Conservation (phyloP, 768 basidiomycete species). For the Russula ochroleuca region DNA sequence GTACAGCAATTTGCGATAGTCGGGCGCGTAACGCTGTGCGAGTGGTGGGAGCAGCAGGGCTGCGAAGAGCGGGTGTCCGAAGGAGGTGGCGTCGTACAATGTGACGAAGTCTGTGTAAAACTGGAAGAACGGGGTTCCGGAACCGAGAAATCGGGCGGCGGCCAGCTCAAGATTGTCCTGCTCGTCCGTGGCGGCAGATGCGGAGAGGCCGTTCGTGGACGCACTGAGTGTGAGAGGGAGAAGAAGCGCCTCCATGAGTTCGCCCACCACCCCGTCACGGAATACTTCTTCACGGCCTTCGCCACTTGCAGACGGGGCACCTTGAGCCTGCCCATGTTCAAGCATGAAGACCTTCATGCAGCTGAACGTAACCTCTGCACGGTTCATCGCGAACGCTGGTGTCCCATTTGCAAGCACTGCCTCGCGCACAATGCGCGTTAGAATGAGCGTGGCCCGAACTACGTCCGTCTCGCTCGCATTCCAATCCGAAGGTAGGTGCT, state of each 20-base stretch:
- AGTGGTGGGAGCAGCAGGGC: conserved; percentile 71
- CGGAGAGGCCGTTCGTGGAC: conserved; percentile 29
- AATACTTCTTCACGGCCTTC: conserved; percentile 55
- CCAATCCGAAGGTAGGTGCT: conserved; percentile 64
- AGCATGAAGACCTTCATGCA: conserved; percentile 97
- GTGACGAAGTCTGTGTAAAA: conserved; percentile 89
- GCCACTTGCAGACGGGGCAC: conserved; percentile 32
- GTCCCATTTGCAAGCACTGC: conserved; percentile 44
- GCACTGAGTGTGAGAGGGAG: conserved; percentile 46
- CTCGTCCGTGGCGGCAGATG: conserved; percentile 22
- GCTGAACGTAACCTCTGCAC: conserved; percentile 60
- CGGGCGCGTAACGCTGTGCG: conserved; percentile 68
- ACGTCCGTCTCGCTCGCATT: conserved; percentile 76
- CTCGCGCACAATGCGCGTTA: conserved; percentile 51
- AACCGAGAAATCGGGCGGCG: conserved; percentile 55
- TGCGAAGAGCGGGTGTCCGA: conserved; percentile 72
- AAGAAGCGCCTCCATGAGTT: conserved; percentile 57
- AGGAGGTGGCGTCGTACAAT: conserved; percentile 89
- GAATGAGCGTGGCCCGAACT: conserved; percentile 59
- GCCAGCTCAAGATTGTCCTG: conserved; percentile 47
- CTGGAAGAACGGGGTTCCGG: conserved; percentile 80
- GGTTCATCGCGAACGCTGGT: conserved; percentile 40
- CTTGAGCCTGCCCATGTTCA: conserved; percentile 66
- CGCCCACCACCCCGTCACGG: conserved; percentile 61
- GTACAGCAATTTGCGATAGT: conserved; percentile 85